Evolutionary conservation across 768 basidiomycete species (phyloP).

Genomic region (Sporobolomyces roseus): DNA sequence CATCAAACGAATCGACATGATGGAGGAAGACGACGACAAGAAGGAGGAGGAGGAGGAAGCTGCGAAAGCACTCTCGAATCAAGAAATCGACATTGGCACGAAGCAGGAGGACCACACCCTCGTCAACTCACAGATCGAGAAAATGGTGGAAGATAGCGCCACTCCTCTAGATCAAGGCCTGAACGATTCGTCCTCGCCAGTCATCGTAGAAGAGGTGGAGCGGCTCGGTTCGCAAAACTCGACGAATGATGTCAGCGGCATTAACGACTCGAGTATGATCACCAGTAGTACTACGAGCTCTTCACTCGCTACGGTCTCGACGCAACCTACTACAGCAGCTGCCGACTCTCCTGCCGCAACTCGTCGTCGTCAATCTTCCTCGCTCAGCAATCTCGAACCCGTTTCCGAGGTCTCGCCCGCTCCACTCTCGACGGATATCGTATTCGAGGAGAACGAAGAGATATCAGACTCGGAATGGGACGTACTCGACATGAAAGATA

Average conservation of each 20-base stretch:
- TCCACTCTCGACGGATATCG: not conserved
- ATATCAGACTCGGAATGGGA: conserved; percentile 71
- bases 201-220: not conserved
- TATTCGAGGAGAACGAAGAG: conserved; percentile 56
- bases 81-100: not conserved
- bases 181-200: not conserved
- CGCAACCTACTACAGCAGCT: conserved; percentile 54
- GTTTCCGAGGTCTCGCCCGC: not conserved
- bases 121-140: not conserved
- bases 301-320: conserved; percentile 55
- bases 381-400: conserved; percentile 25
- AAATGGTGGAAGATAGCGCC: not conserved
- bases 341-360: conserved; percentile 40
- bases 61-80: no score
- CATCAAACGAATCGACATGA: conserved; percentile 62
- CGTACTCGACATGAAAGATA: conserved; percentile 63
- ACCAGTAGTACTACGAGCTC: conserved; percentile 50
- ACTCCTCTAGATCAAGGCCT: not conserved
- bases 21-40: conserved; percentile 29
- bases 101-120: not conserved
- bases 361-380: conserved; percentile 4
- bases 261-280: not conserved
- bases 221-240: not conserved
- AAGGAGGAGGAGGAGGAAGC: not conserved
- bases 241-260: not conserved